A percentile compares a stretch with the other conserved stretches of the same genome.
Conservation (phyloP, 805 yeast species). For the Ogataea neopini region DNA sequence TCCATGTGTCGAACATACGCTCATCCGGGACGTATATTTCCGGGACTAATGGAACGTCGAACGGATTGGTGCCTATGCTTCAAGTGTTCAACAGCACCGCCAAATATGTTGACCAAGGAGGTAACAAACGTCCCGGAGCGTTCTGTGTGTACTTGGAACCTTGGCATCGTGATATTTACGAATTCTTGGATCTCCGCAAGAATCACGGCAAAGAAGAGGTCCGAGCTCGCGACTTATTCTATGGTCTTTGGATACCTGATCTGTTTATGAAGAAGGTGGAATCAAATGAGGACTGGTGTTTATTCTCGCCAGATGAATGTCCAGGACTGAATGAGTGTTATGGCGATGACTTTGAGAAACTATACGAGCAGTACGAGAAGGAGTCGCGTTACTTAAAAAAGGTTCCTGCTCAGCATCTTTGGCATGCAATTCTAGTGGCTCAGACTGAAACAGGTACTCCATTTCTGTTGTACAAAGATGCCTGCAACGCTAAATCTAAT, state of each 20-base stretch:
- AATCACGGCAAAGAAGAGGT: constrained; percentile 94
- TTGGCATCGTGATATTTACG: constrained; percentile 94
- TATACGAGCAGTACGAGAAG: constrained; percentile 71
- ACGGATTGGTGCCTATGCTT: constrained; percentile 94
- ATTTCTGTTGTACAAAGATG: constrained; percentile 89
- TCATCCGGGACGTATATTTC: constrained; percentile 85
- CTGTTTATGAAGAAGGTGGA: constrained; percentile 91
- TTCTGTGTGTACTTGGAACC: constrained; percentile 93
- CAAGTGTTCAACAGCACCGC: constrained; percentile 96
- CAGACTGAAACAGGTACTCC: constrained; percentile 98
- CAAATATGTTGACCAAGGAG: constrained; percentile 97
- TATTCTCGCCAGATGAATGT: constrained; percentile 87
- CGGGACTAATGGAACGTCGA: constrained; percentile 90
- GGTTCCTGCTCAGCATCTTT: constrained; percentile 83
- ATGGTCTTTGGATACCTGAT: constrained; percentile 94
- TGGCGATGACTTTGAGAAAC: constrained; percentile 77
- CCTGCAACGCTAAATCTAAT: constrained; percentile 83
- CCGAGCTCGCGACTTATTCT: constrained; percentile 90
- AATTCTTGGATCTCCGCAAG: constrained; percentile 81
- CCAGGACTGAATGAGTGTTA: constrained; percentile 81
- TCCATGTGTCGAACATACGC: constrained; percentile 85
- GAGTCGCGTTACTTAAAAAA: constrained; percentile 65
- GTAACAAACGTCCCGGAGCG: constrained; percentile 97
- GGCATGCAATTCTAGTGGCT: constrained; percentile 87
- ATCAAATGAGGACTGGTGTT: constrained; percentile 75